These are phyloP conservation scores for Nigrograna mackinnonii DNA, from an alignment of 2,329 filamentous ascomycete species.

Conservation along the genomic window DNA sequence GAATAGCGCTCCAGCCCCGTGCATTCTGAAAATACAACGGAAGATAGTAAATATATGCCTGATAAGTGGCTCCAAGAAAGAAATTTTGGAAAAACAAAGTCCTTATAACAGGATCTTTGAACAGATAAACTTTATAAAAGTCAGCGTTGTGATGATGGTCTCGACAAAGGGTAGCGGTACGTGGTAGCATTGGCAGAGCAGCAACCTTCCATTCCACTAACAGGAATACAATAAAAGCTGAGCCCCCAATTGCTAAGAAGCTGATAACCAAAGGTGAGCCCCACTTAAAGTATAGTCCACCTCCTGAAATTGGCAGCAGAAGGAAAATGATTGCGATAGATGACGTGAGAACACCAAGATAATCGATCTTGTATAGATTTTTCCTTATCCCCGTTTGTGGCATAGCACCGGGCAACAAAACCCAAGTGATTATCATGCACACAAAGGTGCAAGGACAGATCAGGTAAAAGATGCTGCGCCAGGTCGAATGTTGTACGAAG, in stretches of 20 bases:
- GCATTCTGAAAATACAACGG: conserved; percentile 66
- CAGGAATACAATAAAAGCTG: conserved; percentile 53
- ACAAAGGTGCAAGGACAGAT: too few relatives aligned
- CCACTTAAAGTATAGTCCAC: conserved; percentile 61
- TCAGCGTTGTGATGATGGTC: too few relatives aligned
- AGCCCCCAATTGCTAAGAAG: conserved; percentile 56
- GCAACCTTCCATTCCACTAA: conserved; percentile 61
- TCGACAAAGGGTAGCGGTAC: too few relatives aligned
- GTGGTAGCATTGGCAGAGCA: conserved; percentile 60
- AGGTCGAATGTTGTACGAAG: too few relatives aligned
- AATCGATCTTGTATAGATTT: conserved; percentile 38
- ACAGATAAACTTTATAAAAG: too few relatives aligned
- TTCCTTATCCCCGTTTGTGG: too few relatives aligned
- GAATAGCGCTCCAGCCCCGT: conserved; percentile 13
- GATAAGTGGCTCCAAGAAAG: conserved; percentile 62
- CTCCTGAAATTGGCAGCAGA: conserved; percentile 67
- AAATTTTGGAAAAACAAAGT: conserved; percentile 60
- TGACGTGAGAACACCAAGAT: conserved; percentile 35
- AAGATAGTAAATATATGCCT: conserved; percentile 62
- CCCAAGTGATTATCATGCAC: too few relatives aligned
- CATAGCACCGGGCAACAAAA: too few relatives aligned
- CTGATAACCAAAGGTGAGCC: conserved; percentile 59
- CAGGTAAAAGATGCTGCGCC: too few relatives aligned
- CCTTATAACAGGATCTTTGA: conserved; percentile 5
- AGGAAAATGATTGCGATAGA: conserved; percentile 54